phyloP scores from a whole-genome alignment of 768 basidiomycete genomes.

The Sistotremastrum suecicum region DNA sequence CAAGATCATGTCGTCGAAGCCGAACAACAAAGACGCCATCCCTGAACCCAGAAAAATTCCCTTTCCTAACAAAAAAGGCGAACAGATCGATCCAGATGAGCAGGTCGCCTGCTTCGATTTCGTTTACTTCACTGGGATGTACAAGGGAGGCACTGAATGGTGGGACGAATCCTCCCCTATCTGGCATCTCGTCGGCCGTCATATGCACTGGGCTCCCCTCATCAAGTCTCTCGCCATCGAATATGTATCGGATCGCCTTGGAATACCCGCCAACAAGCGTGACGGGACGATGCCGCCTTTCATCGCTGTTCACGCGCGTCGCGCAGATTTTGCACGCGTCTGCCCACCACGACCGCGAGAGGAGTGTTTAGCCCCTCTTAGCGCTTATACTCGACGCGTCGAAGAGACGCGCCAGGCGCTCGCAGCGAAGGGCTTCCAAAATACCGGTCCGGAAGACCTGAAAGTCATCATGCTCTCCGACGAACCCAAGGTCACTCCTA shows the following conservation, averaged over 20 bases:
- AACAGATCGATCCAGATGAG: slow-evolving; percentile 19
- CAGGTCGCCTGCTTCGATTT: slow-evolving; percentile 28
- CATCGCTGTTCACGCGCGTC: slow-evolving; percentile 1
- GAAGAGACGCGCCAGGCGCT: slow-evolving; percentile 34
- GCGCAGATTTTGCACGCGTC: neutral
- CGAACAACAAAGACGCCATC: too few species aligned
- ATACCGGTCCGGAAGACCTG: slow-evolving; percentile 29
- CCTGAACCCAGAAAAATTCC: slow-evolving; percentile 9
- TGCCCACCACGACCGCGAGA: slow-evolving; percentile 17
- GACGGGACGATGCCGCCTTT: slow-evolving; percentile 7
- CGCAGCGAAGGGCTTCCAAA: slow-evolving; percentile 12
- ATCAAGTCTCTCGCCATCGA: slow-evolving; percentile 11
- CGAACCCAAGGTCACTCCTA: slow-evolving; percentile 17
- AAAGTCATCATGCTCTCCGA: slow-evolving; percentile 55
- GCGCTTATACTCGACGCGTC: slow-evolving; percentile 39
- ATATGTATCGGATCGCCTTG: slow-evolving; percentile 16
- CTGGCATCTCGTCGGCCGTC: slow-evolving; percentile 40
- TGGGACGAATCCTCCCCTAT: slow-evolving; percentile 43
- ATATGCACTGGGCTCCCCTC: slow-evolving; percentile 35
- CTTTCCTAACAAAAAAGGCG: slow-evolving; percentile 15
- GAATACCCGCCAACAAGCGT: slow-evolving; percentile 18
- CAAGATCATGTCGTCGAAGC: too few species aligned
- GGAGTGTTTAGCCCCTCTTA: slow-evolving; percentile 39
- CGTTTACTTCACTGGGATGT: slow-evolving; percentile 19
- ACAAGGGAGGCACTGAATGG: slow-evolving; percentile 20